phyloP scores from a whole-genome alignment of 352 stramenopile genomes.

The Globisporangium yorkense region DNA sequence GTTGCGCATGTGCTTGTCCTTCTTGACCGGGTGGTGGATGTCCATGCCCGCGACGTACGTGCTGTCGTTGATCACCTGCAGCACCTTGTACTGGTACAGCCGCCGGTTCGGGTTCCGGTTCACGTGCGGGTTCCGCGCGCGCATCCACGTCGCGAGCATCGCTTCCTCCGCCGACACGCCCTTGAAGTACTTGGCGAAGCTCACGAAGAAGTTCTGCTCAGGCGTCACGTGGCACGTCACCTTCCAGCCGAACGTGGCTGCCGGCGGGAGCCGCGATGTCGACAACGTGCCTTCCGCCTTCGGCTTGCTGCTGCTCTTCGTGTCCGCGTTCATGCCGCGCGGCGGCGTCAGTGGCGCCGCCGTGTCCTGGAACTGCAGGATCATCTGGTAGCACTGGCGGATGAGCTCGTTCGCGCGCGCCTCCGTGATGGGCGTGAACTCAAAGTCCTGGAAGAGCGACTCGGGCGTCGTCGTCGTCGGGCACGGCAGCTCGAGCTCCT shows the following conservation, averaged over 20 bases:
- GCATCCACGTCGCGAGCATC: constrained; percentile 36
- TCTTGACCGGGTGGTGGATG: constrained; percentile 41
- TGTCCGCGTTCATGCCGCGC: constrained; percentile 12
- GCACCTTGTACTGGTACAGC: constrained; percentile 31
- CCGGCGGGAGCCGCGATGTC: constrained; percentile 23
- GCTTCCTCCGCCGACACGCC: constrained; percentile 31
- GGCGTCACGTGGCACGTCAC: constrained; percentile 34
- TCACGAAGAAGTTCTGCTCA: constrained; percentile 38
- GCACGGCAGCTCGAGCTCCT: constrained; percentile 40
- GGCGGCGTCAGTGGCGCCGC: constrained; percentile 28
- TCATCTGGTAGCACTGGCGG: constrained; percentile 50
- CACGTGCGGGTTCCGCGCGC: constrained; percentile 15
- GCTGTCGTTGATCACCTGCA: constrained; percentile 47
- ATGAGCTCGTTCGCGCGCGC: constrained; percentile 45
- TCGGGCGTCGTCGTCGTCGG: constrained; percentile 24
- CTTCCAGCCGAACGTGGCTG: constrained; percentile 51
- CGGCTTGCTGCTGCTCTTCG: background rate
- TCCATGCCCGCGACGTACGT: constrained; percentile 38
- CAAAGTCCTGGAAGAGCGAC: constrained; percentile 30
- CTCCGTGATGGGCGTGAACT: constrained; percentile 50
- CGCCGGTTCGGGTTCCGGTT: constrained; percentile 25
- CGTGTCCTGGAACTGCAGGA: constrained; percentile 41
- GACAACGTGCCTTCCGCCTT: constrained; percentile 2
- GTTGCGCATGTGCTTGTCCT: constrained; percentile 43
- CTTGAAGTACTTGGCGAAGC: constrained; percentile 41